Conservation (phyloP, 768 basidiomycete genomes). For the Lactarius pseudohatsudake region DNA sequence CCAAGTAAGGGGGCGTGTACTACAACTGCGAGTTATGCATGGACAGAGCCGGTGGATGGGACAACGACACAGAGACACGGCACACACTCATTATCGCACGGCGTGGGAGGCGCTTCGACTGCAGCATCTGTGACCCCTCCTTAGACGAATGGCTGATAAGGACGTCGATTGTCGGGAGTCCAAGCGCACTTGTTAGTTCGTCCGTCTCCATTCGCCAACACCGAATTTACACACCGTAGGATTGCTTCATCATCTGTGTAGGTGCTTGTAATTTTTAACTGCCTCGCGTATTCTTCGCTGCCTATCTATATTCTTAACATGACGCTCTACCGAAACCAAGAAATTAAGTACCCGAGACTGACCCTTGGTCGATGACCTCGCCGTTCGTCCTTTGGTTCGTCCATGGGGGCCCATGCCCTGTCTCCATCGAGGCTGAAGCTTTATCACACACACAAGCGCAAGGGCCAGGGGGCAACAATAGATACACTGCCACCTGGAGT, state of each 20-base stretch:
- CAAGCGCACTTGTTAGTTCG: neutral
- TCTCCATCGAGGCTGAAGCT: neutral
- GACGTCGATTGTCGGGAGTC: neutral
- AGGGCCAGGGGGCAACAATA: neutral
- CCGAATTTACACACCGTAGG: neutral
- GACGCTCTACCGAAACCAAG: neutral
- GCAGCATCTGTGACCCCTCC: constrained; percentile 17
- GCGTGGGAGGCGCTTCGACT: constrained; percentile 15
- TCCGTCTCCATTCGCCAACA: neutral
- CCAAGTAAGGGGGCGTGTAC: constrained; percentile 10
- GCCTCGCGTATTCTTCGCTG: neutral
- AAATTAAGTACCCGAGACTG: neutral
- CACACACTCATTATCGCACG: neutral
- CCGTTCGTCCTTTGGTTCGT: neutral
- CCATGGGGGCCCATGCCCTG: neutral
- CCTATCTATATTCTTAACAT: neutral
- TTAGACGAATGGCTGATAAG: neutral
- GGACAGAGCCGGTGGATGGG: constrained; percentile 1
- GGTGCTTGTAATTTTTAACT: neutral
- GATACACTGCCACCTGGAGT: neutral
- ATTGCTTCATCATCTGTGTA: neutral
- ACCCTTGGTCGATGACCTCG: neutral
- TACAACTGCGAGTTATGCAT: neutral
- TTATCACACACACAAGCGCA: neutral
- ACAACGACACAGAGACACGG: constrained; percentile 17